phyloP scores from a whole-genome alignment of 306 rosid species.

The Malus orientalis region DNA sequence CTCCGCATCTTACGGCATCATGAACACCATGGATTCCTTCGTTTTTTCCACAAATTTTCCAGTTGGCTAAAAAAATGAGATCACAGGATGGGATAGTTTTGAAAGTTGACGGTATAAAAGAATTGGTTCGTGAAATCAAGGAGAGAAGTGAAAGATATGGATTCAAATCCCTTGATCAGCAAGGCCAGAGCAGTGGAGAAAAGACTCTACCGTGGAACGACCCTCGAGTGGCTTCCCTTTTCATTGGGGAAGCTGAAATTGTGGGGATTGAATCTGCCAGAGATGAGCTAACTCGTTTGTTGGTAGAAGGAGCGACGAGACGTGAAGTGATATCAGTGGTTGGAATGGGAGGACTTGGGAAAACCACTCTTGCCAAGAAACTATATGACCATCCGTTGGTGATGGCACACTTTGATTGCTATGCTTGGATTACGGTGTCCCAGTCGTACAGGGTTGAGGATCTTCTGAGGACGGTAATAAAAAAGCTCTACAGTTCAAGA shows the following conservation, averaged over 20 bases:
- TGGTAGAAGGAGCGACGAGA: neutral
- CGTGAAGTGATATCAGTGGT: neutral
- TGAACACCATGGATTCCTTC: no score
- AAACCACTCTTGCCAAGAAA: conserved; percentile 9
- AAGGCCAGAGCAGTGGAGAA: neutral
- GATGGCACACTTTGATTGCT: neutral
- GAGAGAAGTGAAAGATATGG: neutral
- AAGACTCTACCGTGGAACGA: neutral
- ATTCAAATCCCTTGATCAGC: neutral
- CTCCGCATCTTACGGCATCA: neutral
- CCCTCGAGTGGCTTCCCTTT: conserved; percentile 1
- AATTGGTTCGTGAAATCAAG: neutral
- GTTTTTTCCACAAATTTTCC: neutral
- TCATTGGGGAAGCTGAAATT: neutral
- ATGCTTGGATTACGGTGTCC: conserved; percentile 13
- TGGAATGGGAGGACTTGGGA: conserved; percentile 17
- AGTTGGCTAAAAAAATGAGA: neutral
- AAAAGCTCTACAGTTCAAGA: neutral
- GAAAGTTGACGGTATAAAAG: neutral
- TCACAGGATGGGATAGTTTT: neutral
- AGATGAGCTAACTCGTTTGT: neutral
- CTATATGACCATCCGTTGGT: neutral
- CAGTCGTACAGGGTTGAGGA: neutral
- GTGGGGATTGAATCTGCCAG: conserved; percentile 7
- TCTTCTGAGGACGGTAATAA: neutral